These are phyloP conservation scores for Aspergillus novoparasiticus DNA, from an alignment of 2,329 filamentous ascomycete species.

Conservation along the genomic window DNA sequence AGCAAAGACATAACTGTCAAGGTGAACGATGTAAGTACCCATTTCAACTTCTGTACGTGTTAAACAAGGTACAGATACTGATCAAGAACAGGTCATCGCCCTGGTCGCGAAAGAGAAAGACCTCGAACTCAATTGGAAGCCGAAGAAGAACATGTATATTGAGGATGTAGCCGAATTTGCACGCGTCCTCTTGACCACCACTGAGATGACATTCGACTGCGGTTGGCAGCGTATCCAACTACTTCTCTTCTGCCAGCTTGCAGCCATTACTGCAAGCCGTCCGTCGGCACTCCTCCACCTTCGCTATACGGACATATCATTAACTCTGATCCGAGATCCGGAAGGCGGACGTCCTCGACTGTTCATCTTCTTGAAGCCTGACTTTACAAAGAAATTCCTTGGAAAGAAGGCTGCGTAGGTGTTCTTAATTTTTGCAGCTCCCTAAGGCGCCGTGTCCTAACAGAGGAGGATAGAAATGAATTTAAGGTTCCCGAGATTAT, in stretches of 20 bases:
- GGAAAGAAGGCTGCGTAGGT: conserved; percentile 11
- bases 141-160: conserved; percentile 35
- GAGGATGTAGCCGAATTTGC: conserved; percentile 35
- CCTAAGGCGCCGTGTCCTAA: neutral
- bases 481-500: conserved; percentile 41
- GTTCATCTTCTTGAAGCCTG: conserved; percentile 18
- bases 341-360: conserved; percentile 19
- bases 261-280: conserved; percentile 29
- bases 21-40: neutral
- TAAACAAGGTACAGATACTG: neutral
- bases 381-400: conserved; percentile 15
- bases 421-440: neutral
- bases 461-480: neutral
- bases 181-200: conserved; percentile 32
- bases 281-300: conserved; percentile 27
- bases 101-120: conserved; percentile 28
- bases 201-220: conserved; percentile 33
- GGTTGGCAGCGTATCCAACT: conserved; percentile 30
- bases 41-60: neutral
- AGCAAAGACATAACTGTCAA: conserved; percentile 9
- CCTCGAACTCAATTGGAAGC: conserved; percentile 20
- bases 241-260: conserved; percentile 30
- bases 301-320: conserved; percentile 26
- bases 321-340: conserved; percentile 32
- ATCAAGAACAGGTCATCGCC: conserved; percentile 28